Base-by-base conservation (phyloP, 306 rosid species). In the Sechiopsis laciniata region DNA sequence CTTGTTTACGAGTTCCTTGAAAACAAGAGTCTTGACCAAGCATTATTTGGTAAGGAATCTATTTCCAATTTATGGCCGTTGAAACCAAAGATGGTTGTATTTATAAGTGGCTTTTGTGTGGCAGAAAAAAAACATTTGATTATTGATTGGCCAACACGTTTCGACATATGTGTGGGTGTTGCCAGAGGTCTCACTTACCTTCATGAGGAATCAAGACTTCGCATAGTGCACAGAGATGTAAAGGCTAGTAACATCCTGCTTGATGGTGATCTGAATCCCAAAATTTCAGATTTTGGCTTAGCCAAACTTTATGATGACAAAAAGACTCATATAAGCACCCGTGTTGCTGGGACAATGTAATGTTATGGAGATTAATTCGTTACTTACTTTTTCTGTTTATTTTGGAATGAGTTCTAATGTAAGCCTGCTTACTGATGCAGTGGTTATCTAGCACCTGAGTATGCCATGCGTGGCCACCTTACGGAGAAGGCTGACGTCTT, bases 391-490 rank as follows among this genome's bases (percentile, higher is more conserved):
- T 73, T 20, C 7, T 29, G 10, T 13, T 14, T 2, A 0, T 26
- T 26, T 13, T 16, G 54, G 45, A 70, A 8, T 11, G 69, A 53
- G 46, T 14, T 42, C 76, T 29, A 50, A 19, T 66, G 55, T 42
- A 42, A n/a, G 35, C 11, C 32, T 10, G 65, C 24, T 32, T 76
- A 16, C 6, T 20, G 45, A 50, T 88, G 71, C 52, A 92, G 96
- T 37, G 97, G 95, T 64, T 92, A 89, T 78, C 92, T 89, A 80
- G 95, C 92, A 72, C 96, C 92, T 14, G 92, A 89, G 69, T 92
- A 86, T 58, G 96, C 97, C 72, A 83, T 92, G 96, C 87, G 88
- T 29, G 96, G 97, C 61, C 91, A 84, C 83, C 88, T 90, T 10
- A 92, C 92, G 0, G 95, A 88, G 83, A 92, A 92, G 81, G 92